Conservation (phyloP, 306 rosid species). For the Sophora flavescens region DNA sequence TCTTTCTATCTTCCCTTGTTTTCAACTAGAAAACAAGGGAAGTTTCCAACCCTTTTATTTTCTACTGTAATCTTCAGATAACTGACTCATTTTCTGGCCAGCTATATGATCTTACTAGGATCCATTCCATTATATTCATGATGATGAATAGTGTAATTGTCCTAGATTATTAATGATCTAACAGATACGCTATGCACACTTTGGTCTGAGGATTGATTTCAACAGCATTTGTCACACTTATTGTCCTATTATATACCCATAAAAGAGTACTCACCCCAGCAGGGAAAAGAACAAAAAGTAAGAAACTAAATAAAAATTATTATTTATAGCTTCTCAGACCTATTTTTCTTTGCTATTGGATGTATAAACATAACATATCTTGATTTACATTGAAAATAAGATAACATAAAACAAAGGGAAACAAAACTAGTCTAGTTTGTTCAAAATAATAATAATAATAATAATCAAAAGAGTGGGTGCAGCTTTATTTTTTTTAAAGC, state of each 20-base stretch:
- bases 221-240: conserved; percentile 8
- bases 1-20: not conserved
- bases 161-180: not conserved
- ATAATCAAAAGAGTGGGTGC: too few relatives aligned
- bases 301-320: conserved; percentile 12
- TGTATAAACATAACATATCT: not conserved
- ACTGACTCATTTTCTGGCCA: too few relatives aligned
- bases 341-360: conserved; percentile 6
- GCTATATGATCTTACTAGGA: too few relatives aligned
- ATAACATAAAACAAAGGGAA: too few relatives aligned
- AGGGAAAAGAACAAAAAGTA: conserved; percentile 2
- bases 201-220: conserved; percentile 16
- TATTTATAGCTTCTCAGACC: not conserved
- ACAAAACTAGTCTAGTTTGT: too few relatives aligned
- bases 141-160: not conserved
- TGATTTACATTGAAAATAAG: not conserved
- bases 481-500: too few relatives aligned
- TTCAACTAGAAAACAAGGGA: not conserved
- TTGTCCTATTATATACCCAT: conserved; percentile 8
- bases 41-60: not conserved
- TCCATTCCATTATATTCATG: not conserved
- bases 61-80: too few relatives aligned
- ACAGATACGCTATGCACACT: not conserved
- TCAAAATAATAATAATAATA: too few relatives aligned
- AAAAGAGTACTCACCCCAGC: not conserved